These are phyloP conservation scores for Colletotrichum karsti DNA, from an alignment of 2,329 filamentous ascomycete genomes.

Conservation along the genomic window DNA sequence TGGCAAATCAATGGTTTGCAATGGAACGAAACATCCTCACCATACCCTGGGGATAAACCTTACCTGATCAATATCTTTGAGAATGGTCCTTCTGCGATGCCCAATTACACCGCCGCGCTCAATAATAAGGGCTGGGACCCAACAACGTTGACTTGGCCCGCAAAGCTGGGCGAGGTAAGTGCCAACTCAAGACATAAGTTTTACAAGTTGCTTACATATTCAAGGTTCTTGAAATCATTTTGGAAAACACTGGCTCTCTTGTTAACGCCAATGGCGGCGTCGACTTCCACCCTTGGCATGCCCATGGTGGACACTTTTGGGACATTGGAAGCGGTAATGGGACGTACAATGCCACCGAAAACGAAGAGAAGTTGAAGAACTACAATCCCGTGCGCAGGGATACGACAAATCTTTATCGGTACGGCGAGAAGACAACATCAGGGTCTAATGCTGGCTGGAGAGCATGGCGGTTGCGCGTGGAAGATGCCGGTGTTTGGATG, in stretches of 20 bases:
- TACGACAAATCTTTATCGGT: conserved; percentile 65
- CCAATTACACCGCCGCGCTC: conserved; percentile 59
- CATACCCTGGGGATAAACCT: conserved; percentile 38
- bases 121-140: conserved; percentile 64
- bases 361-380: conserved; percentile 47
- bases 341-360: conserved; percentile 56
- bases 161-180: conserved; percentile 62
- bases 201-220: too few species aligned
- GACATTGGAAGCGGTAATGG: conserved; percentile 63
- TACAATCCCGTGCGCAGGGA: conserved; percentile 50
- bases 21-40: conserved; percentile 48
- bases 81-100: conserved; percentile 50
- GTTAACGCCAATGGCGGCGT: conserved; percentile 45
- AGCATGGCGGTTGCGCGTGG: conserved; percentile 62
- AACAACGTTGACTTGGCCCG: conserved; percentile 56
- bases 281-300: conserved; percentile 63
- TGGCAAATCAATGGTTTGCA: conserved; percentile 47
- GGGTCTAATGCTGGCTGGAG: conserved; percentile 63
- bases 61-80: conserved; percentile 63
- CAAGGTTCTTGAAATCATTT: conserved; percentile 21
- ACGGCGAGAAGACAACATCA: conserved; percentile 48
- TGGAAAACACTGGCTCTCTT: conserved; percentile 22
- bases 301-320: conserved; percentile 62
- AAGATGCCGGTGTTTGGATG: conserved; percentile 68
- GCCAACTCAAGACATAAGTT: too few species aligned